These are phyloP conservation scores for Lecanicillium sp. DNA, from an alignment of 2,329 filamentous ascomycete genomes.

Conservation along the genomic window DNA sequence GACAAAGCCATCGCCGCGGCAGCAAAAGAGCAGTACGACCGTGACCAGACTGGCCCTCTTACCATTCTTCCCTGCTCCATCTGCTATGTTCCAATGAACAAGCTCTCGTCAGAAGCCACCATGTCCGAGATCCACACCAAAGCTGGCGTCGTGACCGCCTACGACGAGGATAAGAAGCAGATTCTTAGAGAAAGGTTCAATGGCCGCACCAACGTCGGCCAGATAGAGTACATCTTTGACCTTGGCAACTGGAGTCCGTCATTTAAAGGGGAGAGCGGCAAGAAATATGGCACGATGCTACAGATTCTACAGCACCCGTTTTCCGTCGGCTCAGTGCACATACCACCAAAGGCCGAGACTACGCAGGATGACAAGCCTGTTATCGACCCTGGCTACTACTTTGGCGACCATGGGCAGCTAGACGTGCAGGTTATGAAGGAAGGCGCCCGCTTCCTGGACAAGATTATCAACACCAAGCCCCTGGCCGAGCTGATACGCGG, in stretches of 20 bases:
- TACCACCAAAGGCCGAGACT: slow-evolving; percentile 17
- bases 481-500: slow-evolving; percentile 28
- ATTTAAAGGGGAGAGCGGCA: slow-evolving; percentile 24
- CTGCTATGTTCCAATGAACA: slow-evolving; percentile 32
- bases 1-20: slow-evolving; percentile 19
- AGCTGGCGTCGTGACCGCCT: slow-evolving; percentile 13
- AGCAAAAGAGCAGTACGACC: slow-evolving; percentile 25
- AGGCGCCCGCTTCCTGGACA: slow-evolving; percentile 29
- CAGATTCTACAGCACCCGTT: slow-evolving; percentile 46
- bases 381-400: slow-evolving; percentile 36
- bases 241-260: slow-evolving; percentile 37
- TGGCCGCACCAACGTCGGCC: slow-evolving; percentile 26
- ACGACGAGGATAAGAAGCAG: slow-evolving; percentile 16
- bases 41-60: slow-evolving; percentile 24
- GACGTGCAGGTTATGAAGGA: slow-evolving; percentile 36
- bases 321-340: slow-evolving; percentile 39
- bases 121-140: slow-evolving; percentile 15
- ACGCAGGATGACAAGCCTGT: slow-evolving; percentile 18
- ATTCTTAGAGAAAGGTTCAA: slow-evolving; percentile 26
- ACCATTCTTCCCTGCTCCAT: slow-evolving; percentile 32
- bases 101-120: slow-evolving; percentile 18
- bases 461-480: slow-evolving; percentile 28
- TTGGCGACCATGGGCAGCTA: slow-evolving; percentile 27
- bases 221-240: slow-evolving; percentile 42
- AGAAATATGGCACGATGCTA: slow-evolving; percentile 39